These are phyloP conservation scores for Crotalaria pallida DNA, from an alignment of 306 rosid genomes.

Conservation along the genomic window DNA sequence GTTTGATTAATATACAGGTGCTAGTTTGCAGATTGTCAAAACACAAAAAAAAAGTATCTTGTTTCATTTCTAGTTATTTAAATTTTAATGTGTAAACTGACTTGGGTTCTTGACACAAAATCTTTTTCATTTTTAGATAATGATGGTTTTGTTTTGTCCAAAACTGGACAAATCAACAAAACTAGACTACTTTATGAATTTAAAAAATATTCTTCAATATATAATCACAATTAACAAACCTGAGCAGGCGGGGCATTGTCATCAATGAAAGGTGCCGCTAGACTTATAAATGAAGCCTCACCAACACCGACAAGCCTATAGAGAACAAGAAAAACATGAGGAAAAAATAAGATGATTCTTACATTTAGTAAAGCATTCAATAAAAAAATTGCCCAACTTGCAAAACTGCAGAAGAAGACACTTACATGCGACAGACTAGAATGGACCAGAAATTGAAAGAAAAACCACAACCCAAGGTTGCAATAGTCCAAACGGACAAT, in stretches of 20 bases:
- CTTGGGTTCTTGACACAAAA: background rate
- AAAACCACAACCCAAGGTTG: slow-evolving; percentile 58
- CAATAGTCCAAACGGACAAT: slow-evolving; percentile 80
- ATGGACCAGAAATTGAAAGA: slow-evolving; percentile 91
- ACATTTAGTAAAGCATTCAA: background rate
- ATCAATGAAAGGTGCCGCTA: slow-evolving; percentile 96
- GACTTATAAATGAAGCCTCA: slow-evolving; percentile 96
- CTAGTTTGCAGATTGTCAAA: slow-evolving; percentile 1
- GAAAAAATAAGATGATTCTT: background rate
- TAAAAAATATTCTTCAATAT: background rate
- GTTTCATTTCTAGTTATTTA: background rate
- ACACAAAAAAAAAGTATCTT: background rate
- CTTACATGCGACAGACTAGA: slow-evolving; percentile 73
- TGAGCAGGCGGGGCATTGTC: slow-evolving; percentile 76
- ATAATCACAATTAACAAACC: slow-evolving; percentile 37
- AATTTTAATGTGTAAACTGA: background rate
- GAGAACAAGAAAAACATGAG: slow-evolving; percentile 5
- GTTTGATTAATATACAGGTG: background rate
- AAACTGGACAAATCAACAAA: background rate
- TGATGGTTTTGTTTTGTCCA: background rate
- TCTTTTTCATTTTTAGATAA: background rate
- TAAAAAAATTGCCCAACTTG: background rate
- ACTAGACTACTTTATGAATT: background rate
- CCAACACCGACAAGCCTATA: slow-evolving; percentile 89
- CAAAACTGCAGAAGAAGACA: slow-evolving; percentile 5